Conservation (phyloP, 805 yeast genomes). For the Saccharomycopsis schoenii region DNA sequence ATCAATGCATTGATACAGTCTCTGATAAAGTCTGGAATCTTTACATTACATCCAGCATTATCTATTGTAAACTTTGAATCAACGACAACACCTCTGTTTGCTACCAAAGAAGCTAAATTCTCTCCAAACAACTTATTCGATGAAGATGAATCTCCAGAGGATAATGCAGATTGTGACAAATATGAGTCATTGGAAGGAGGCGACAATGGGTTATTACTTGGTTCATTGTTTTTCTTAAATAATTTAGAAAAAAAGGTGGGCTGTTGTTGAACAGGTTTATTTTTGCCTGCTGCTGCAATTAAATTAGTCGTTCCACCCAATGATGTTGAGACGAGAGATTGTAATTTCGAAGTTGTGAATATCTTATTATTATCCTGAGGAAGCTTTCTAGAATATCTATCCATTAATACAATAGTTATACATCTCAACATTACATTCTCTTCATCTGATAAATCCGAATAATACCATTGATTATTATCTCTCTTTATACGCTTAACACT, state of each 20-base stretch:
- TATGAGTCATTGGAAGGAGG: background rate
- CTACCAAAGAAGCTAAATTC: constrained; percentile 20
- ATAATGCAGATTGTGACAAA: background rate
- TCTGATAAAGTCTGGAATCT: constrained; percentile 79
- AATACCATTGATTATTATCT: constrained; percentile 37
- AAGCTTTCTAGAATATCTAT: constrained; percentile 22
- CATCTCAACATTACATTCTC: constrained; percentile 54
- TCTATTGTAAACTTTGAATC: constrained; percentile 25
- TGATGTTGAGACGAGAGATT: constrained; percentile 23
- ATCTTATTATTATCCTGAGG: background rate
- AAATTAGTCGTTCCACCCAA: background rate
- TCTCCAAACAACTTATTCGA: background rate
- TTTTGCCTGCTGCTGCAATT: constrained; percentile 2
- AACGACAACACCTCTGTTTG: constrained; percentile 37
- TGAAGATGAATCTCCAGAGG: background rate
- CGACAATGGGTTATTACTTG: background rate
- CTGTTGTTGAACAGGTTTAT: background rate
- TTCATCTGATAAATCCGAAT: constrained; percentile 48
- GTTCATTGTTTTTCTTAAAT: background rate
- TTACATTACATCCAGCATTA: constrained; percentile 63
- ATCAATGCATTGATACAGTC: constrained; percentile 76
- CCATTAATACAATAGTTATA: constrained; percentile 40
- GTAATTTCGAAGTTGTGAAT: constrained; percentile 29
- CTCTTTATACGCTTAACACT: background rate
- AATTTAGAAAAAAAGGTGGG: background rate